These are phyloP conservation scores for Pyrus hybrid DNA, from an alignment of 331 rosid species.

Conservation along the genomic window DNA sequence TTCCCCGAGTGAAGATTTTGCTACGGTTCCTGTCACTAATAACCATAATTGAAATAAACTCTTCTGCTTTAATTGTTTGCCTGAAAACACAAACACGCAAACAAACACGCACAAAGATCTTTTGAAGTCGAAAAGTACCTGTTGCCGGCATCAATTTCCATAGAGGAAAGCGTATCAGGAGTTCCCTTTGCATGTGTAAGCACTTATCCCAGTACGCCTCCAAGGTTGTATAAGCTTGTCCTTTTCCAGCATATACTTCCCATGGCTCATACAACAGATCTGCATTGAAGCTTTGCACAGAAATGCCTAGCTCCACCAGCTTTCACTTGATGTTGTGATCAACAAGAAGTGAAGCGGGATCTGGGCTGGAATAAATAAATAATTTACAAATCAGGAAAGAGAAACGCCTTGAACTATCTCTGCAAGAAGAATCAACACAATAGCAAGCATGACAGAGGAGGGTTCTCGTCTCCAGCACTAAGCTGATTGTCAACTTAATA, in stretches of 20 bases:
- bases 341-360: conserved; percentile 75
- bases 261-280: conserved; percentile 88
- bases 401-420: neutral
- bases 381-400: neutral
- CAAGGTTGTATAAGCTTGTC: conserved; percentile 74
- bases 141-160: conserved; percentile 57
- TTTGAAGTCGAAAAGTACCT: conserved; percentile 33
- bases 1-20: conserved; percentile 43
- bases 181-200: conserved; percentile 44
- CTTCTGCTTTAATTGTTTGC: neutral
- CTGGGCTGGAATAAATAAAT: conserved; percentile 27
- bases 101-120: neutral
- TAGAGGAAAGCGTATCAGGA: conserved; percentile 53
- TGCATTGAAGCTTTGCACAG: conserved; percentile 85
- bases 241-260: conserved; percentile 57
- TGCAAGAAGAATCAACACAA: neutral
- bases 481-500: neutral
- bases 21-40: conserved; percentile 42
- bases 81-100: neutral
- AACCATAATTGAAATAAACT: neutral
- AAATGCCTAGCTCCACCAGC: conserved; percentile 58
- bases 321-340: conserved; percentile 75
- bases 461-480: neutral
- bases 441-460: neutral
- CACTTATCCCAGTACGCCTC: conserved; percentile 71